Evolutionary conservation across 2,329 filamentous ascomycete species (phyloP), one percentile per base, ranked within the genome.

Genomic region (Didymella glomerata): DNA sequence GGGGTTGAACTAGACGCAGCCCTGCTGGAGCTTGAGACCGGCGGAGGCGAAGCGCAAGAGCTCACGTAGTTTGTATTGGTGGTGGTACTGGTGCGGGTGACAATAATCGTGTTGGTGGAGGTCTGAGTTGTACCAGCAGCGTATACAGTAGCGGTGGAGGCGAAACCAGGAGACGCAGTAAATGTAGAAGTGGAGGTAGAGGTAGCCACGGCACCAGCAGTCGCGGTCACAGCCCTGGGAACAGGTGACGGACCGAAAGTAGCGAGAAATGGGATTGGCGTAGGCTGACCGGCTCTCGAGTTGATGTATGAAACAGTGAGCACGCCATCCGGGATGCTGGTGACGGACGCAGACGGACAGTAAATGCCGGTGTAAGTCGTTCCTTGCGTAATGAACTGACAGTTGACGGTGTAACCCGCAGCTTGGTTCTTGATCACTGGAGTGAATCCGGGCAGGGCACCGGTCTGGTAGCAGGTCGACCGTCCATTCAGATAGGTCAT

Each of bases 41-140:
- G 5, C 9, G 30, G 30, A 25, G 47, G 40, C 13, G 30, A 25
- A 6, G 46, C 27, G 24, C 53, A 56, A 32, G 53, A 56, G 40
- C 53, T 56, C 7, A 56, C 47, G 25, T 50, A 56, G 24, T 56
- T 56, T 7, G 53, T 56, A 18, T 56, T 56, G 22, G 53, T 56
- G 4, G 38, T 56, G 18, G 25, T 40, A 8, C 10, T 27, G 11
- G 46, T 56, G 7, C 42, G 46, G 14, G 46, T 56, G 28, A 56
- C 40, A 18, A 45, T 40, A 5, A 56, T 38, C 14, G 53, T 56
- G 24, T 20, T 56, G 13, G 46, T 56, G 22, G 20, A 45, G 9
- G 53, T 56, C 40, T 45, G 38, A 24, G 53, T 56, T 13, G 53
- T 9, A 18, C 32, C 24, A n/a, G 47, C 53, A 18, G 40, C 30